Conservation (phyloP, 192 early-diverging fungal species). For the Cladochytrium replicatum region DNA sequence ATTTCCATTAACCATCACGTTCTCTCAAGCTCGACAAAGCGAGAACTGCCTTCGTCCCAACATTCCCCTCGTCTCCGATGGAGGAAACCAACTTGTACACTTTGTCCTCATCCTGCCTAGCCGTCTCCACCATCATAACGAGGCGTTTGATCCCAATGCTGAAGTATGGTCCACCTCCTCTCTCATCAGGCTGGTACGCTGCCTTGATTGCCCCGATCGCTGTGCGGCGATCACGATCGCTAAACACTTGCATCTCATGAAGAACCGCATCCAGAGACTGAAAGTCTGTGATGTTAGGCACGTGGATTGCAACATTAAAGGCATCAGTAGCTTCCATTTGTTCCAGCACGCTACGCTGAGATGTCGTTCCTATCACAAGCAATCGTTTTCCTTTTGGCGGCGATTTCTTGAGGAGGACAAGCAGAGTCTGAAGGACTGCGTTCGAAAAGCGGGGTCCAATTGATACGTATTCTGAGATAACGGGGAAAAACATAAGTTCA, state of each 20-base stretch:
- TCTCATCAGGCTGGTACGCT: constrained; percentile 38
- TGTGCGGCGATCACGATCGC: constrained; percentile 46
- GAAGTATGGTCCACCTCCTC: constrained; percentile 45
- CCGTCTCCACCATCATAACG: constrained; percentile 84
- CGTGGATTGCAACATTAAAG: constrained; percentile 77
- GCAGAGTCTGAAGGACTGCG: constrained; percentile 78
- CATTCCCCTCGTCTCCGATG: constrained; percentile 19
- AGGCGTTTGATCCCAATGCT: constrained; percentile 87
- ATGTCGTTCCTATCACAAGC: constrained; percentile 90
- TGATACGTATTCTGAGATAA: constrained; percentile 68
- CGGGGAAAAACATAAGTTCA: too few relatives aligned
- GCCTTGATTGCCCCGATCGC: too few relatives aligned
- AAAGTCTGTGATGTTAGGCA: constrained; percentile 66
- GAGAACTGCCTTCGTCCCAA: too few relatives aligned
- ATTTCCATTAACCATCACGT: too few relatives aligned
- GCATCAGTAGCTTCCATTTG: constrained; percentile 80
- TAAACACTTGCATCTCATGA: constrained; percentile 56
- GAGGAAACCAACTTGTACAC: constrained; percentile 65
- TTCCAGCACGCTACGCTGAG: constrained; percentile 63
- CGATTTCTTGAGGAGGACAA: constrained; percentile 84
- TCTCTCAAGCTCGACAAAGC: too few relatives aligned
- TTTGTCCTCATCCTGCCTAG: constrained; percentile 73
- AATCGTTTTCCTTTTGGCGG: constrained; percentile 70
- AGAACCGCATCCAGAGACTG: constrained; percentile 62
- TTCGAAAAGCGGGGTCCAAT: constrained; percentile 98